Evolutionary conservation across 1,284 basidiomycete genomes (phyloP).

Genomic region (Ganoderma sinense): DNA sequence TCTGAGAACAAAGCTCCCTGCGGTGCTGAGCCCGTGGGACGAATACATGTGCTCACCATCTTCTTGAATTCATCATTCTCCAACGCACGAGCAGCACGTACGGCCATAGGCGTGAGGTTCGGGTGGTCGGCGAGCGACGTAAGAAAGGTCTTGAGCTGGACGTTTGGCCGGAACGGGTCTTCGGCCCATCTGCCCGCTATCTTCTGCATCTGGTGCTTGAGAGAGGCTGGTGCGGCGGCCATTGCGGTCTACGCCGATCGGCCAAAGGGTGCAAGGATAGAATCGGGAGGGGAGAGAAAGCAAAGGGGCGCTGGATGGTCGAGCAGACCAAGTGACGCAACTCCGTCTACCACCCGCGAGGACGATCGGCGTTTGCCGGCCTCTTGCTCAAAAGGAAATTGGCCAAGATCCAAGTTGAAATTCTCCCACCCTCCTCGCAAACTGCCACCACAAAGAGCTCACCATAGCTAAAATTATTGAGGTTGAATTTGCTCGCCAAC

Average conservation of each 20-base stretch:
- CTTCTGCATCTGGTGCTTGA: conserved; percentile 56
- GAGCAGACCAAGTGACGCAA: neutral
- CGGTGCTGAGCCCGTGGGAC: neutral
- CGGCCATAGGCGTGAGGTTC: conserved; percentile 63
- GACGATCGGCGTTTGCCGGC: neutral
- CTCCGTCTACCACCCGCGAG: neutral
- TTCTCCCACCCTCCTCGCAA: neutral
- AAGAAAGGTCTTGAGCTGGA: conserved; percentile 73
- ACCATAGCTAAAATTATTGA: neutral
- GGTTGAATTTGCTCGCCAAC: too few species aligned
- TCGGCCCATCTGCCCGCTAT: conserved; percentile 66
- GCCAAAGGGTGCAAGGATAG: neutral
- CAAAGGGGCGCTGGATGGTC: neutral
- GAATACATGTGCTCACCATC: conserved; percentile 51
- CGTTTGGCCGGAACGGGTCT: conserved; percentile 77
- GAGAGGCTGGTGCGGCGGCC: conserved; percentile 34
- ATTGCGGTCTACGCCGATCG: conserved; percentile 34
- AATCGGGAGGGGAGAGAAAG: neutral
- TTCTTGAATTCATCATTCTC: conserved; percentile 60
- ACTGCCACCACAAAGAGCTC: neutral
- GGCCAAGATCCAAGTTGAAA: neutral
- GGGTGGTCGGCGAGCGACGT: conserved; percentile 72
- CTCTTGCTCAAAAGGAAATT: neutral
- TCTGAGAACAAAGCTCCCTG: neutral
- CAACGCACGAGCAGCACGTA: conserved; percentile 62